Evolutionary conservation across 441 rosid species (phyloP), one percentile per base, ranked within the genome.

Genomic region (Raphanus hybrid): DNA sequence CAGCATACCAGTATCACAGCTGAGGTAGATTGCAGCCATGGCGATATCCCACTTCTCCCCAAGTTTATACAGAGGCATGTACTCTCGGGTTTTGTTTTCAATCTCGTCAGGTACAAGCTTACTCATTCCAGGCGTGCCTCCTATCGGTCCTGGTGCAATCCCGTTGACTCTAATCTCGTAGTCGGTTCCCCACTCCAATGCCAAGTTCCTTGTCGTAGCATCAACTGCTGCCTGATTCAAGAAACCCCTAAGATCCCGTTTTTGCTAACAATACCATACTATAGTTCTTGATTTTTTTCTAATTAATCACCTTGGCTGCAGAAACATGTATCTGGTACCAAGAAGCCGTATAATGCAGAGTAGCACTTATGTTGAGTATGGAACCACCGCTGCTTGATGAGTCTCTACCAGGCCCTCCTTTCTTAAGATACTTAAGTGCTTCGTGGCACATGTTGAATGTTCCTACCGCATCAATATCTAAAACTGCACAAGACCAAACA

Each of bases 31-130:
- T 41, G 97, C 94, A 52, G 98, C 95, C 97, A 94, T 94, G 6
- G 97, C 97, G 79, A 94, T 88, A 83, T 94, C 98, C 97, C 97
- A 91, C 84, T 87, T 94, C 76, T 92, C 91, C 32, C 98, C 98
- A 1, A 90, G 63, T 82, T 88, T 89, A 80, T 66, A 91, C 43
- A 88, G 82, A 35, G 96, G 94, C 87, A 74, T 83, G 27, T 39
- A 63, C 4, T 87, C 86, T 75, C 70, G 71, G 41, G 83, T 75
- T 79, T 74, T 81, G 84, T 29, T 84, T 66, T 67, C 75, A 26
- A 94, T 88, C 86, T 94, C 97, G 2, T 85, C 82, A 0, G 97
- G 99, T 54, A 39, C 87, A 26, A 94, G 94, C 79, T 94, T 92
- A 73, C 89, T 86, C 88, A 92, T 81, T 71, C 99, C 99, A 20